Base-by-base conservation (phyloP, 2,329 filamentous ascomycete species). In the Ophiosphaerella herpotricha region DNA sequence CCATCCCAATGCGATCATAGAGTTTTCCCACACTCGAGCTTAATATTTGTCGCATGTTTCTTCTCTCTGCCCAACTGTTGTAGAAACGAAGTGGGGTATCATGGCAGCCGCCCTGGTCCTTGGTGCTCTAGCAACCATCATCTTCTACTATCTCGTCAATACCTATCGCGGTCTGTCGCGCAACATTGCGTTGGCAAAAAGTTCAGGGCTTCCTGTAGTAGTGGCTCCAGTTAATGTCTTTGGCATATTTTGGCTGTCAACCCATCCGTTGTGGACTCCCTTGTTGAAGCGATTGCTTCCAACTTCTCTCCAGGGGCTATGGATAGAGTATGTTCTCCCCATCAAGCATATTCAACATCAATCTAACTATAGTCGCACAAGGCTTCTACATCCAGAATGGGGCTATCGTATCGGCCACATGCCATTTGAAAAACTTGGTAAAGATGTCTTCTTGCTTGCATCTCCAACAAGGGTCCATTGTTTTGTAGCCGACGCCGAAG, bases 381-480 rank as follows among this genome's bases (percentile, higher is more conserved):
- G 83, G 37, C 72, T 82, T 57, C 64, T 88, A 56, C 66, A 76
- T n/a, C 81, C 81, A 2, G 83, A 89, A 60, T 88, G 84, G 79
- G 67, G 77, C 7, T 88, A 82, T 72, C 68, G 70, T n/a, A 68
- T 77, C 11, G 79, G 81, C 24, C 81, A 85, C 60, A 75, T 78
- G 16, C 77, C 82, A 13, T 91, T 86, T 63, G 75, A 80, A 24
- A 75, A 79, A 13, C 64, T 84, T 8, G 85, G 84, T 37, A 69
- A 66, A 48, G 86, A 91, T 58, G 78, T 81, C 11, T 86, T 90
- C 60, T 58, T 91, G 7, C 61, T 85, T n/a, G 86, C 86, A 7
- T 80, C 84, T 0, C 85, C 87, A 0, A 75, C 75, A 7, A 69
- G 67, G 31, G 75, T 85, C 13, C 66, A 79, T 14, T 58, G 88